A percentile compares a stretch with the other conserved stretches of the same genome.
These are phyloP conservation scores for Prosopis cineraria DNA, from an alignment of 306 rosid genomes.

Conservation along the genomic window DNA sequence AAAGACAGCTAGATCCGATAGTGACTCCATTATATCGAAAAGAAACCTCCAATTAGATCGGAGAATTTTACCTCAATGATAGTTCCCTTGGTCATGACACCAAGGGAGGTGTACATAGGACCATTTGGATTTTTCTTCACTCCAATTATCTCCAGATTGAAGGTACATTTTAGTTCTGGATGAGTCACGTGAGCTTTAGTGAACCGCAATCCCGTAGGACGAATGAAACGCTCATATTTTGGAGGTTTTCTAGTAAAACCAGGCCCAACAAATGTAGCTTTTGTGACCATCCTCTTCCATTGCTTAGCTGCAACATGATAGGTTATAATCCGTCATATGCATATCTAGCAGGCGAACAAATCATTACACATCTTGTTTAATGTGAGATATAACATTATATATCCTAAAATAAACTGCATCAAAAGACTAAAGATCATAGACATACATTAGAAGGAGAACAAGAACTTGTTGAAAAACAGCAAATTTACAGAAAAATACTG, in stretches of 20 bases:
- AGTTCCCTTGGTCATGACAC: slow-evolving; percentile 91
- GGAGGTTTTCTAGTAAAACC: slow-evolving; percentile 96
- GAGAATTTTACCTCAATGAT: slow-evolving; percentile 74
- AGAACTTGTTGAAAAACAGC: background rate
- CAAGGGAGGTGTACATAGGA: slow-evolving; percentile 87
- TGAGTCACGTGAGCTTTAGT: slow-evolving; percentile 96
- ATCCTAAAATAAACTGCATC: slow-evolving; percentile 3
- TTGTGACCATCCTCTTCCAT: slow-evolving; percentile 97
- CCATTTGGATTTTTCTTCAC: slow-evolving; percentile 98
- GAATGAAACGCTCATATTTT: slow-evolving; percentile 88
- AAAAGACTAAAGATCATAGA: background rate
- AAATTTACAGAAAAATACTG: too few relatives aligned
- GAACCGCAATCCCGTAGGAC: slow-evolving; percentile 85
- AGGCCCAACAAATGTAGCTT: slow-evolving; percentile 94
- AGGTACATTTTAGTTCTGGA: slow-evolving; percentile 92
- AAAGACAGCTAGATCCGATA: background rate
- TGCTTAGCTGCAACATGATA: slow-evolving; percentile 68
- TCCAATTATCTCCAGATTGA: slow-evolving; percentile 84
- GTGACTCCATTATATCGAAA: background rate
- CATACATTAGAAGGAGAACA: too few relatives aligned
- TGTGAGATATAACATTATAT: background rate
- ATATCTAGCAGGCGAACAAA: background rate
- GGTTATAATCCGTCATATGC: slow-evolving; percentile 19
- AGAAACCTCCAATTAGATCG: slow-evolving; percentile 1
- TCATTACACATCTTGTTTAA: background rate